Evolutionary conservation across 352 stramenopile species (phyloP).

Genomic region (Elongisporangium undulatum): DNA sequence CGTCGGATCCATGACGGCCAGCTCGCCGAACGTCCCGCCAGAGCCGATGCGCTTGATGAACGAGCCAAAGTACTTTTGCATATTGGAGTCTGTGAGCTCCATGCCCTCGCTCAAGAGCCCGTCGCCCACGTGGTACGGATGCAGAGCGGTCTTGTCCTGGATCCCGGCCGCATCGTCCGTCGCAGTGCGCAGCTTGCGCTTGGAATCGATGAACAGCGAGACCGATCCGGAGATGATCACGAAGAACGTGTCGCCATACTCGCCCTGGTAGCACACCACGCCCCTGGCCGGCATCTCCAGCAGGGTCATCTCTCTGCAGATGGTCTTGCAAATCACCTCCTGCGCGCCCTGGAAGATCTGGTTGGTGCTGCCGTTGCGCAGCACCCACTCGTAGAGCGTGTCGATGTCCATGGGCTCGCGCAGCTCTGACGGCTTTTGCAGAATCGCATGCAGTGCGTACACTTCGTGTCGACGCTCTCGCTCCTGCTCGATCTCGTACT

Average conservation of each 20-base stretch:
- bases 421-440: slow-evolving; percentile 36
- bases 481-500: slow-evolving; percentile 37
- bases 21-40: slow-evolving; percentile 73
- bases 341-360: slow-evolving; percentile 80
- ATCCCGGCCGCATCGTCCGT: slow-evolving; percentile 7
- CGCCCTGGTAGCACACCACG: slow-evolving; percentile 77
- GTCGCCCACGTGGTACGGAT: neutral
- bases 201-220: slow-evolving; percentile 70
- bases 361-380: slow-evolving; percentile 76
- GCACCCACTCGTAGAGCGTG: slow-evolving; percentile 71
- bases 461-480: slow-evolving; percentile 43
- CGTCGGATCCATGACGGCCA: slow-evolving; percentile 78
- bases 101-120: slow-evolving; percentile 8
- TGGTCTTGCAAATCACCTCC: slow-evolving; percentile 87
- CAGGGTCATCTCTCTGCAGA: slow-evolving; percentile 85
- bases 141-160: slow-evolving; percentile 10
- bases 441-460: slow-evolving; percentile 44
- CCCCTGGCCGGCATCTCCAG: slow-evolving; percentile 53
- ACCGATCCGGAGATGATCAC: slow-evolving; percentile 73
- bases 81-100: slow-evolving; percentile 22
- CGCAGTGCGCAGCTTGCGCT: slow-evolving; percentile 25
- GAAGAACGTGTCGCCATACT: slow-evolving; percentile 82
- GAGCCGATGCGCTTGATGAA: slow-evolving; percentile 79
- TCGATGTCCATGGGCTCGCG: slow-evolving; percentile 61
- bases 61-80: slow-evolving; percentile 35